Base-by-base conservation (phyloP, 1,284 basidiomycete species). In the Dichomitus squalens region DNA sequence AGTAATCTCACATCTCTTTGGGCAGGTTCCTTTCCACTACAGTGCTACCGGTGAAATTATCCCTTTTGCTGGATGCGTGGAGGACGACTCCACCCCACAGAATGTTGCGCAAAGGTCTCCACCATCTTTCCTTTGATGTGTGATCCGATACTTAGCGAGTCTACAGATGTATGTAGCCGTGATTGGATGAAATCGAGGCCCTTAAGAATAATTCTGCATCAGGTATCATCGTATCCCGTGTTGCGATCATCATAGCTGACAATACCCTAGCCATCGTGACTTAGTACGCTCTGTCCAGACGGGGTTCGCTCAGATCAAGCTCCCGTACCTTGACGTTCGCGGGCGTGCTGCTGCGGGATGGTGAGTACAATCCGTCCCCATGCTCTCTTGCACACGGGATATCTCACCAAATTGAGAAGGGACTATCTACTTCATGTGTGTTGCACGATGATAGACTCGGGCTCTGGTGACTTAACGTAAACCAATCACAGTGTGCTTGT, bases 361-460 rank as follows among this genome's bases (percentile, higher is more conserved):
- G 51, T 53, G 33, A 34, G 51, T 21, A n/a, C n/a, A n/a, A n/a
- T 1, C 2, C n/a, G 33, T 2, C 9, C 7, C 39, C 7, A 27
- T 6, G 20, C 4, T 14, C 4, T 12, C 34, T 18, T 8, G 18
- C 41, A 3, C 16, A 2, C 7, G 16, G 8, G 18, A 2, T 3
- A 11, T 3, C 16, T 27, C 12, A 20, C 12, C 6, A 14, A 41
- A 5, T 23, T 18, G 3, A 2, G 2, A 8, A 55, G 53, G 53
- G 8, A 55, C 40, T 2, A 34, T 49, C 4, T 55, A 55, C 40
- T 55, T 55, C 40, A 23, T 34, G 53, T 29, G 33, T 27, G 1
- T 23, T 20, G 21, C n/a, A 43, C 20, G 39, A 6, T 9, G 29
- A 14, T 2, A 33, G 4, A 29, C 7, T 25, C 11, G 25, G 9